phyloP scores from a whole-genome alignment of 306 rosid genomes.

The Hippophae tibetana region DNA sequence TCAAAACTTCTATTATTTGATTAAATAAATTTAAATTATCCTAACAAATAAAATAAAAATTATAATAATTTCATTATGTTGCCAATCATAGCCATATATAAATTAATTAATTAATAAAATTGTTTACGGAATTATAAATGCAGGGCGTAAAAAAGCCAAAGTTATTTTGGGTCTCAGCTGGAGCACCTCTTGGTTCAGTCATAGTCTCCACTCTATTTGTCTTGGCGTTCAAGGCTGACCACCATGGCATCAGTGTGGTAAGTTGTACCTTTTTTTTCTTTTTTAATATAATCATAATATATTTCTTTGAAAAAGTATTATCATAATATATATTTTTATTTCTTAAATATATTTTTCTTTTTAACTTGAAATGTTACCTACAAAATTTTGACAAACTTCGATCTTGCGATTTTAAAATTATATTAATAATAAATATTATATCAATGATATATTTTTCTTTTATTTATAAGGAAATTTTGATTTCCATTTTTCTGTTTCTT shows the following conservation, averaged over 20 bases:
- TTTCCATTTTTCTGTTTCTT: constrained; percentile 9
- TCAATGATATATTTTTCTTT: background rate
- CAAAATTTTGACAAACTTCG: too few relatives aligned
- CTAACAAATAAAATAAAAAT: too few relatives aligned
- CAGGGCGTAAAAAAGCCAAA: constrained; percentile 72
- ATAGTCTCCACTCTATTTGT: constrained; percentile 66
- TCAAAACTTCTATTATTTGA: too few relatives aligned
- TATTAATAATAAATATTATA: too few relatives aligned
- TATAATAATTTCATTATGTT: too few relatives aligned
- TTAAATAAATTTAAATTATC: too few relatives aligned
- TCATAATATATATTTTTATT: background rate
- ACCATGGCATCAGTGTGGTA: constrained; percentile 79
- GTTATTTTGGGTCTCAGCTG: constrained; percentile 92
- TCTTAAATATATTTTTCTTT: background rate
- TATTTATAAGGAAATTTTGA: background rate
- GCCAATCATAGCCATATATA: too few relatives aligned
- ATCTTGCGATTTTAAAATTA: too few relatives aligned
- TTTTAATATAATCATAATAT: background rate
- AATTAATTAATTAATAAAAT: too few relatives aligned
- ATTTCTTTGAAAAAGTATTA: too few relatives aligned
- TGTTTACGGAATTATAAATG: background rate
- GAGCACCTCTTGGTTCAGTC: constrained; percentile 76
- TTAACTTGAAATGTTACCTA: background rate
- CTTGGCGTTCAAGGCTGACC: constrained; percentile 57
- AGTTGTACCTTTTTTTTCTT: too few relatives aligned